Evolutionary conservation across 176 grass and related monocot species (phyloP).

Genomic region (Bonia amplexicaulis): DNA sequence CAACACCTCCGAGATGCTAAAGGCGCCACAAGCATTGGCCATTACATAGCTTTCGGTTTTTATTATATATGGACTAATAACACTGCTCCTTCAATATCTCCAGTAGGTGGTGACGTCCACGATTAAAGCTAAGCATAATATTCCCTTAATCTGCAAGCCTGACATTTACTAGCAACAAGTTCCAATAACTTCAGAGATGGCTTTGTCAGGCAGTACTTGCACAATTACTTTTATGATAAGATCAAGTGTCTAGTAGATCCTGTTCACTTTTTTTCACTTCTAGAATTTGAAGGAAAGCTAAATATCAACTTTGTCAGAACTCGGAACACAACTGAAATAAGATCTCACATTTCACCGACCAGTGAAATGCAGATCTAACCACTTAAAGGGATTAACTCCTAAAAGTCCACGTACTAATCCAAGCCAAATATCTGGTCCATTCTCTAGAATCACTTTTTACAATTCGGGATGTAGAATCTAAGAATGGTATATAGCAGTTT

Average conservation of each 20-base stretch:
- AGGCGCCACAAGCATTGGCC: conserved; percentile 19
- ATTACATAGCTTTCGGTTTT: conserved; percentile 4
- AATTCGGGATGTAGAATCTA: neutral
- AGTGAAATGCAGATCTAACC: neutral
- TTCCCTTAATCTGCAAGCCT: conserved; percentile 15
- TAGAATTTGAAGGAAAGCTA: neutral
- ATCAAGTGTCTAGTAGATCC: neutral
- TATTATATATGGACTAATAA: conserved; percentile 1
- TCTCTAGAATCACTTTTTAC: neutral
- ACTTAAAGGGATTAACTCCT: neutral
- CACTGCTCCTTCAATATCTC: conserved; percentile 9
- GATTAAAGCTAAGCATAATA: conserved; percentile 16
- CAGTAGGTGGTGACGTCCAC: conserved; percentile 18
- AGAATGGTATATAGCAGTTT: neutral
- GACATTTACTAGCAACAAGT: conserved; percentile 4
- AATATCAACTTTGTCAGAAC: neutral
- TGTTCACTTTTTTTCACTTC: neutral
- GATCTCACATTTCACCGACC: neutral
- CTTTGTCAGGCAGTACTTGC: neutral
- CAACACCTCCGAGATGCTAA: conserved; percentile 30
- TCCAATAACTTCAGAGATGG: conserved; percentile 8
- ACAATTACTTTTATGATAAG: conserved; percentile 21
- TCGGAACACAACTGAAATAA: neutral
- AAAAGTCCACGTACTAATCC: neutral
- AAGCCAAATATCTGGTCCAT: neutral